These are phyloP conservation scores for Hymenoscyphus linearis DNA, from an alignment of 2,329 filamentous ascomycete genomes.

Conservation along the genomic window DNA sequence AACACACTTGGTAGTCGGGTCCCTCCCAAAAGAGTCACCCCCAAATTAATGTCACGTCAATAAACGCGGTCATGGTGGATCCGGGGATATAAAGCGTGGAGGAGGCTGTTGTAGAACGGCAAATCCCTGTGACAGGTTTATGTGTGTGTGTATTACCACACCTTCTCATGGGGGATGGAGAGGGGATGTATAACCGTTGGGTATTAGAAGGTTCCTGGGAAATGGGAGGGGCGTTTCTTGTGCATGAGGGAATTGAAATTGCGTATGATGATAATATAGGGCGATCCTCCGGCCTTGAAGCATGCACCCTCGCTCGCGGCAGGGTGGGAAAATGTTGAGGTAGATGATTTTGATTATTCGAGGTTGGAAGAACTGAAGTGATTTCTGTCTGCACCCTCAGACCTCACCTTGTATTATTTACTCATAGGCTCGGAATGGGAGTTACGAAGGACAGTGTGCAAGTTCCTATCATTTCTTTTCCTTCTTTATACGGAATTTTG, in stretches of 20 bases:
- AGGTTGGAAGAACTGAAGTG: conserved; percentile 16
- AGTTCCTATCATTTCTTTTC: not conserved
- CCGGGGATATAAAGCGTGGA: not conserved
- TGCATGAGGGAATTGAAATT: too few relatives aligned
- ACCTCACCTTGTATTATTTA: not conserved
- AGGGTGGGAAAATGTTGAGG: conserved; percentile 3
- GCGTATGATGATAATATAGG: too few relatives aligned
- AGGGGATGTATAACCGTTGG: too few relatives aligned
- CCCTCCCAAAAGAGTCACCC: too few relatives aligned
- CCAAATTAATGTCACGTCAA: too few relatives aligned
- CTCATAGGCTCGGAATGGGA: not conserved
- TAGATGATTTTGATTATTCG: conserved; percentile 18
- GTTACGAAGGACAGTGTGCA: not conserved
- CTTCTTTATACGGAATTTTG: not conserved
- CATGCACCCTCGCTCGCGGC: not conserved
- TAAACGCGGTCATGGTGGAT: too few relatives aligned
- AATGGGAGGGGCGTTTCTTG: too few relatives aligned
- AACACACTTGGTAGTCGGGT: not conserved
- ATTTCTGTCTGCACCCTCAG: not conserved
- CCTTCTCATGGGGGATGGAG: not conserved
- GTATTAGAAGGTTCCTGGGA: too few relatives aligned
- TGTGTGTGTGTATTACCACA: not conserved
- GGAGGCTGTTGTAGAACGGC: not conserved
- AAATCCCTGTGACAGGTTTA: too few relatives aligned
- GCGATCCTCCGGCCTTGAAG: not conserved